Evolutionary conservation across 345 rosid genomes (phyloP).

Genomic region (Hypericum androsaemum): DNA sequence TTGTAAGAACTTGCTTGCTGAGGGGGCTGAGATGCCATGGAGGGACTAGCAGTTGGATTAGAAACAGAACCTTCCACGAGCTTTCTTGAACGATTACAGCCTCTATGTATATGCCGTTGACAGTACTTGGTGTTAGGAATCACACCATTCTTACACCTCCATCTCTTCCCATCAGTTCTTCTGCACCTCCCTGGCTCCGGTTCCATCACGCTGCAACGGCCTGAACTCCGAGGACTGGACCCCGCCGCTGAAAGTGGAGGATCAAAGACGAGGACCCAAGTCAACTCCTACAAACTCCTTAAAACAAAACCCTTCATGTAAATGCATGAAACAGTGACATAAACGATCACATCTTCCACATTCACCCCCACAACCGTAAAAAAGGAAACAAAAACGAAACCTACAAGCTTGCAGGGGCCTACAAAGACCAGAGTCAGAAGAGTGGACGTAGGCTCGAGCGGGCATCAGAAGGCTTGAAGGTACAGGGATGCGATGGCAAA

Average conservation of each 20-base stretch:
- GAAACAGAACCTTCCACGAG: slow-evolving; percentile 45
- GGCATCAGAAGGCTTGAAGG: too few relatives aligned
- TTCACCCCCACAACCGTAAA: background rate
- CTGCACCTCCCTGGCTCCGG: slow-evolving; percentile 45
- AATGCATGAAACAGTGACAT: background rate
- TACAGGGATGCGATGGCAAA: too few relatives aligned
- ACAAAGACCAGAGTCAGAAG: too few relatives aligned
- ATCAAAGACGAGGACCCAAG: slow-evolving; percentile 6
- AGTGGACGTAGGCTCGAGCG: too few relatives aligned
- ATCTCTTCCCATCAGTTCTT: slow-evolving; percentile 83
- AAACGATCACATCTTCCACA: background rate
- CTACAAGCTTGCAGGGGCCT: too few relatives aligned
- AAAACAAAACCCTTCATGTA: too few relatives aligned
- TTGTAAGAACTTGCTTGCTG: background rate
- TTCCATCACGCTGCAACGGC: slow-evolving; percentile 26
- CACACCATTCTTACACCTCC: slow-evolving; percentile 51
- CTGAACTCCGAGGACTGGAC: slow-evolving; percentile 21
- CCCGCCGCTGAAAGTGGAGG: slow-evolving; percentile 19
- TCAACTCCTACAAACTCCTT: background rate
- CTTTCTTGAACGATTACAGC: slow-evolving; percentile 83
- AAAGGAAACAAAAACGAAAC: background rate
- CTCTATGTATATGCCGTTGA: slow-evolving; percentile 61
- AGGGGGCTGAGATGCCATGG: too few relatives aligned
- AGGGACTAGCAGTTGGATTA: too few relatives aligned
- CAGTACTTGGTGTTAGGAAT: slow-evolving; percentile 53